phyloP scores from a whole-genome alignment of 768 basidiomycete species.

The Pholiota conissans region DNA sequence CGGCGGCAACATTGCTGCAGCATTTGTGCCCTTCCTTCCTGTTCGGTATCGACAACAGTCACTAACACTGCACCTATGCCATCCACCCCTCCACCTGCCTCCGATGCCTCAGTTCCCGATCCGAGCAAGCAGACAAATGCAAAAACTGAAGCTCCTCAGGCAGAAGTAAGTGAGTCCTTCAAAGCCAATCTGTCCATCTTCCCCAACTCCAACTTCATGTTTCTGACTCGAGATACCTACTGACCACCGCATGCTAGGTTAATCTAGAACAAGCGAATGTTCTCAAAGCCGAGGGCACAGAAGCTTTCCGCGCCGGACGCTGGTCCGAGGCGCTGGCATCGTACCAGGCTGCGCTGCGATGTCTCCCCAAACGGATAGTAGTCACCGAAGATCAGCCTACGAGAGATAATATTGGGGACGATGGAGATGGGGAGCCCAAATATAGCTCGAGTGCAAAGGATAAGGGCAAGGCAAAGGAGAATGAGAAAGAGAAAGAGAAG shows the following conservation, averaged over 20 bases:
- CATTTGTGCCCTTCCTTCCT: too few relatives aligned
- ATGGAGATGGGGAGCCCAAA: conserved; percentile 7
- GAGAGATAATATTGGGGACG: conserved; percentile 12
- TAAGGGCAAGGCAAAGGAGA: conserved; percentile 2
- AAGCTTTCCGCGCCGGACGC: conserved; percentile 58
- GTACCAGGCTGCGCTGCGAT: conserved; percentile 69
- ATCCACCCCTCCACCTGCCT: not conserved
- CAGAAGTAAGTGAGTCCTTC: not conserved
- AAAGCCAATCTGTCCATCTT: too few relatives aligned
- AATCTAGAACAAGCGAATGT: conserved; percentile 22
- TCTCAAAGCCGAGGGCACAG: conserved; percentile 77
- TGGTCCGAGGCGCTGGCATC: conserved; percentile 72
- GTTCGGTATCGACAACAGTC: not conserved
- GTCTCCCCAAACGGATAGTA: conserved; percentile 51
- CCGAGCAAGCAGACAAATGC: not conserved
- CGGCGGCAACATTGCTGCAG: too few relatives aligned
- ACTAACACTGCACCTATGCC: too few relatives aligned
- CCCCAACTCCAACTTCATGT: not conserved
- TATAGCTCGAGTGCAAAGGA: not conserved
- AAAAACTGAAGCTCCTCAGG: not conserved
- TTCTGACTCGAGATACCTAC: not conserved
- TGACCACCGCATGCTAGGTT: not conserved
- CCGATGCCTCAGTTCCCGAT: not conserved
- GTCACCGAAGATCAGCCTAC: conserved; percentile 16
- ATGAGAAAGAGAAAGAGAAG: conserved; percentile 1